Conservation (phyloP, 352 stramenopile genomes). For the Phytophthora agathidicida region DNA sequence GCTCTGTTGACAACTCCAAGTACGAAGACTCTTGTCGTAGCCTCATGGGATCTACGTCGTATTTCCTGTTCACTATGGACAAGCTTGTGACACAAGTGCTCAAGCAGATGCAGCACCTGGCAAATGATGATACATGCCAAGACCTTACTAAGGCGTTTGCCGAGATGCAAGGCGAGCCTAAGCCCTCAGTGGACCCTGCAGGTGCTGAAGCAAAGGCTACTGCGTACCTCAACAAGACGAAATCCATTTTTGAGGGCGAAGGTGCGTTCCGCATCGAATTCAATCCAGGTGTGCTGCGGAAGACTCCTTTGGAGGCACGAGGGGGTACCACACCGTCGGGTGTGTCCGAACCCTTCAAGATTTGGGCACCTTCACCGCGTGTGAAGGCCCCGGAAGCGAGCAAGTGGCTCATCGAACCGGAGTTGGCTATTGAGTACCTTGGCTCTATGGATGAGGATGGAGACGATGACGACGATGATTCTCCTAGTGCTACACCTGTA, state of each 20-base stretch:
- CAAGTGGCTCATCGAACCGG: slow-evolving; percentile 85
- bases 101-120: slow-evolving; percentile 90
- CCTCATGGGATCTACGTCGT: slow-evolving; percentile 90
- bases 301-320: slow-evolving; percentile 68
- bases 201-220: slow-evolving; percentile 39
- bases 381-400: slow-evolving; percentile 71
- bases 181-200: slow-evolving; percentile 31
- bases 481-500: slow-evolving; percentile 59
- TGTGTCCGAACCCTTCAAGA: slow-evolving; percentile 59
- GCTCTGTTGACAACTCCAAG: slow-evolving; percentile 86
- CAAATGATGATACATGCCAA: slow-evolving; percentile 81
- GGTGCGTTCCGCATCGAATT: slow-evolving; percentile 88
- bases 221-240: slow-evolving; percentile 78
- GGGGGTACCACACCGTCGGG: slow-evolving; percentile 48
- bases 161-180: slow-evolving; percentile 47
- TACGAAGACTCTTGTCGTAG: slow-evolving; percentile 90
- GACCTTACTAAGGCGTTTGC: slow-evolving; percentile 80
- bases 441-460: slow-evolving; percentile 81
- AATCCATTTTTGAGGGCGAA: slow-evolving; percentile 84
- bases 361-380: slow-evolving; percentile 84
- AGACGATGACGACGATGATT: slow-evolving; percentile 76
- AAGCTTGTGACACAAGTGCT: slow-evolving; percentile 86
- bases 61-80: slow-evolving; percentile 93
- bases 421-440: slow-evolving; percentile 80
- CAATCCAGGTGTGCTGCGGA: slow-evolving; percentile 76